Base-by-base conservation (phyloP, 1,284 basidiomycete genomes). In the Hortiboletus rubellus region DNA sequence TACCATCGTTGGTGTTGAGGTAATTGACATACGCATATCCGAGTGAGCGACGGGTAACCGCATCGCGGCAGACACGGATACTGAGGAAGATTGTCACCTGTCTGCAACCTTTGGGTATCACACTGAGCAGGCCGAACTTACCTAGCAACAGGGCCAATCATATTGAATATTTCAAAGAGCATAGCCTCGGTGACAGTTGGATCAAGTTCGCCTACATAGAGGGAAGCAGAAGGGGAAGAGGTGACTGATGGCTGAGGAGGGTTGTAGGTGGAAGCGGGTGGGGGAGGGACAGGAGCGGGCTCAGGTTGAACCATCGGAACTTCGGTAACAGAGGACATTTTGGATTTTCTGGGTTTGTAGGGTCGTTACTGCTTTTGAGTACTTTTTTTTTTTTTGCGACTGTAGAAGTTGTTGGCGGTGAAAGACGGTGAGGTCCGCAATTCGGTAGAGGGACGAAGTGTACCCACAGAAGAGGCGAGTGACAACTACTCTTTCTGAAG, bases 1-100 rank as follows among this genome's bases (percentile, higher is more conserved):
- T 65, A 87, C 96, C 97, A 83, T 99, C 97, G 57, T 79, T 83
- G 38, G 94, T 82, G 75, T 98, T 98, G 75, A 99, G 85, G 77
- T 97, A 99, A 82, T 99, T 99, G 76, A 99, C 96, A 77, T 99
- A 99, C 62, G 97, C 97, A 82, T 99, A 99, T 61, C 97, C 97
- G 72, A 99, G 91, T 58, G 97, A 99, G 70, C 97, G 96, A 79
- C 97, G 93, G 64, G 97, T 99, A 67, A 99, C 96, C 66, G 97
- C 96, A 80, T 99, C 97, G 76, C 97, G 95, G 80, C 97, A 99
- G 70, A 99, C 97, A 79, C 96, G 95, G 76, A 99, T 99, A 76
- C 93, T 96, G 61, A 42, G 57, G 33, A 34, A 49, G 31, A n/a
- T 22, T 24, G 36, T 52, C 12, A 52, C 34, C 17, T 3, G 27